phyloP scores from a whole-genome alignment of 2,329 filamentous ascomycete genomes.

The Amauroascus niger region DNA sequence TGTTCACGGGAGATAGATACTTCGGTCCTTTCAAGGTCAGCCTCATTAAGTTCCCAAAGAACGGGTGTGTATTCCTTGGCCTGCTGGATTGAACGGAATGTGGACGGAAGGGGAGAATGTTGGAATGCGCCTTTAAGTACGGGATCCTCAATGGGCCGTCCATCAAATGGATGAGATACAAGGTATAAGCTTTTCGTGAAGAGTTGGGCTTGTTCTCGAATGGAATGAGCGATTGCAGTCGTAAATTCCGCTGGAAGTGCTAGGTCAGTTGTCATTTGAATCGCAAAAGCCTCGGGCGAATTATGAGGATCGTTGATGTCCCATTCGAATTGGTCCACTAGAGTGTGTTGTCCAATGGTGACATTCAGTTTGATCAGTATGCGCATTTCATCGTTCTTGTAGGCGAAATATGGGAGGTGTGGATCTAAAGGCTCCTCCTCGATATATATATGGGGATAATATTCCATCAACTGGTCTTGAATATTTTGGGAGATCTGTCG shows the following conservation, averaged over 20 bases:
- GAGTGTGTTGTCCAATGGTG: constrained; percentile 85
- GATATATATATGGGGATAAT: constrained; percentile 82
- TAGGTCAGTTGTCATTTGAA: constrained; percentile 78
- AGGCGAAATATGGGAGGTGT: constrained; percentile 79
- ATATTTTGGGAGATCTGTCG: constrained; percentile 62
- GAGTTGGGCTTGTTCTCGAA: constrained; percentile 88
- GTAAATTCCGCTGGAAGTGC: constrained; percentile 91
- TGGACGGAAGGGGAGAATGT: constrained; percentile 66
- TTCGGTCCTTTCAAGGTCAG: constrained; percentile 81
- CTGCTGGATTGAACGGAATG: constrained; percentile 83
- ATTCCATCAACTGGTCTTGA: constrained; percentile 82
- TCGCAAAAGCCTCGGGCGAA: constrained; percentile 87
- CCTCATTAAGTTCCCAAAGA: constrained; percentile 85
- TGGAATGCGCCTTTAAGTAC: constrained; percentile 80
- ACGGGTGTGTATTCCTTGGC: constrained; percentile 92
- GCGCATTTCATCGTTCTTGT: constrained; percentile 99
- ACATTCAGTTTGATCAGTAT: constrained; percentile 94
- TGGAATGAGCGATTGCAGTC: constrained; percentile 94
- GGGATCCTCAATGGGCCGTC: constrained; percentile 80
- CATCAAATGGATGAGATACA: constrained; percentile 88
- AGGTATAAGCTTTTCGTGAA: constrained; percentile 92
- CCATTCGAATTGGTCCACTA: constrained; percentile 98
- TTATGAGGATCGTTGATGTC: constrained; percentile 94
- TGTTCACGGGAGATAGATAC: constrained; percentile 89
- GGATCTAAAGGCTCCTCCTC: constrained; percentile 86